Conservation (phyloP, 1,284 basidiomycete species). For the Fomitopsis betulina region DNA sequence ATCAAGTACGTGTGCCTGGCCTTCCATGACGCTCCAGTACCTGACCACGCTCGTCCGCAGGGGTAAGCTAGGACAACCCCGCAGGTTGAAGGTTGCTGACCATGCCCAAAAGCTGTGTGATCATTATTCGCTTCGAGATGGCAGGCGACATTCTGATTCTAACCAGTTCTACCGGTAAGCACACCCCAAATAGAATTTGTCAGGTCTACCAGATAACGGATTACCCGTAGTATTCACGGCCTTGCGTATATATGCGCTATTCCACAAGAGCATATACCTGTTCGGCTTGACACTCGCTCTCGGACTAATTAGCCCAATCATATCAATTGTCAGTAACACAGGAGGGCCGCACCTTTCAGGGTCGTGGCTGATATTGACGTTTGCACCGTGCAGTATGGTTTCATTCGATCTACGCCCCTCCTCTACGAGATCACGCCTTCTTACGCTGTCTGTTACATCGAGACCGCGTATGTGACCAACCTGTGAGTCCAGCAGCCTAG, state of each 20-base stretch:
- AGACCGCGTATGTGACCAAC: background rate
- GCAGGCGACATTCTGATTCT: background rate
- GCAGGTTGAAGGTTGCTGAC: background rate
- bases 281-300: background rate
- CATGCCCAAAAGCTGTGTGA: background rate
- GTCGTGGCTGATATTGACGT: no score
- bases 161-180: background rate
- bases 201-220: no score
- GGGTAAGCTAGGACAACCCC: background rate
- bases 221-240: background rate
- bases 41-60: background rate
- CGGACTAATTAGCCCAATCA: background rate
- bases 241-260: constrained; percentile 2
- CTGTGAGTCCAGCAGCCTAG: background rate
- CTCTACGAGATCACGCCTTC: background rate
- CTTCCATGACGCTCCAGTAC: background rate
- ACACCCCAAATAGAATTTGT: no score
- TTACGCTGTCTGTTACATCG: background rate
- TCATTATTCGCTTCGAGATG: constrained; percentile 1
- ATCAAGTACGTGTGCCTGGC: background rate
- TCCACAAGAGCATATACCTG: background rate
- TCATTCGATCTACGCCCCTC: background rate
- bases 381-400: background rate
- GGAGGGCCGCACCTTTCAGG: background rate
- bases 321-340: background rate